Evolutionary conservation across 805 yeast species (phyloP), one percentile per base, ranked within the genome.

Genomic region (Spathaspora sp.): DNA sequence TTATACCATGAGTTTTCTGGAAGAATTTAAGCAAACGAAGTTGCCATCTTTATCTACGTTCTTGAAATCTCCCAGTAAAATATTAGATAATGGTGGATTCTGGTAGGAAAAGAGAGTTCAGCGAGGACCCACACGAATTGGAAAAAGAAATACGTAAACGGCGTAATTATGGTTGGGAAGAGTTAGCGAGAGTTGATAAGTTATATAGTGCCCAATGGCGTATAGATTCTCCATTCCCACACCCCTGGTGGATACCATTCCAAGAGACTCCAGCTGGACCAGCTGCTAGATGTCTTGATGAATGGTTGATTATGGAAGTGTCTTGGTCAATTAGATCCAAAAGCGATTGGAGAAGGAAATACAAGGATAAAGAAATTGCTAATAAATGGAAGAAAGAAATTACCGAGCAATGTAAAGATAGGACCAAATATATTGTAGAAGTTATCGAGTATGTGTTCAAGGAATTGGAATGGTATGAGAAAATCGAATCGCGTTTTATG

Each of bases 401-500:
- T 5, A 43, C 38, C 18, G 45, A 49, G 1, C 65, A 61, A 49
- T 49, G 52, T 35, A 32, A 43, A 3, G 46, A 49, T 23, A 45
- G 51, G 42, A 45, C 58, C 11, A 54, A 52, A 19, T 53, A 53
- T 11, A 48, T 58, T 29, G 60, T 61, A 19, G 61, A 53, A 7
- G 38, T 67, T 7, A 53, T 63, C 23, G 60, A 63, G 10, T 69
- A 56, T 49, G 64, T 61, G 1, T 46, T 68, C 35, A 54, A 51
- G 38, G 76, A 72, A 51, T 61, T 72, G 48, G 59, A 59, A 42
- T 68, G 69, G 66, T 64, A 59, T 45, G 66, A 62, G 18, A 44
- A 46, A 7, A 31, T 55, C 38, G 57, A 62, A 28, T 26, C 35
- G 7, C 16, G 23, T 17, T 44, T 17, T 16, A 16, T 44, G n/a